These are phyloP conservation scores for Phytophthora meadii DNA, from an alignment of 352 stramenopile species.

Conservation along the genomic window DNA sequence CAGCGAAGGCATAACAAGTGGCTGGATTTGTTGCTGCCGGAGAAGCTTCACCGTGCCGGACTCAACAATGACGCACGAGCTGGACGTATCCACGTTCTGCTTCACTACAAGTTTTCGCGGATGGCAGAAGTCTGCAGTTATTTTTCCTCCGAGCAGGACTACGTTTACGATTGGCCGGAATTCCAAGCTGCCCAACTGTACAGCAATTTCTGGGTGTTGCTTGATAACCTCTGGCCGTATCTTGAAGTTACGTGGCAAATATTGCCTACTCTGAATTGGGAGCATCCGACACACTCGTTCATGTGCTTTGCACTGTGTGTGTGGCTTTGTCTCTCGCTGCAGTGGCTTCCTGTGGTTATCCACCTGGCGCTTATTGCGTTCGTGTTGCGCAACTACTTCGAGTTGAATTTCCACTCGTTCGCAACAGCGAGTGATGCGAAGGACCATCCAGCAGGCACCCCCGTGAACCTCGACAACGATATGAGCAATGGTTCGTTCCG, in stretches of 20 bases:
- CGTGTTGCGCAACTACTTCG: conserved; percentile 85
- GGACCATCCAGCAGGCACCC: conserved; percentile 32
- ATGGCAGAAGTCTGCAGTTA: conserved; percentile 88
- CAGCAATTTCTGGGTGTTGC: conserved; percentile 88
- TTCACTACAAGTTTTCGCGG: conserved; percentile 90
- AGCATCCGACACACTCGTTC: conserved; percentile 84
- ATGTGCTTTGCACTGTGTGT: conserved; percentile 87
- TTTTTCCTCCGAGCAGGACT: conserved; percentile 73
- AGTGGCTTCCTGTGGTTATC: conserved; percentile 83
- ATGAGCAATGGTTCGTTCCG: conserved; percentile 64
- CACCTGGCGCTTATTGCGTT: conserved; percentile 84
- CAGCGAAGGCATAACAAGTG: conserved; percentile 89
- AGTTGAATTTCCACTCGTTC: conserved; percentile 86
- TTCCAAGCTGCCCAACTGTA: conserved; percentile 86
- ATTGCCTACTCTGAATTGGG: conserved; percentile 86
- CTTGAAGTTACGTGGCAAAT: conserved; percentile 86
- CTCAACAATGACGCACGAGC: conserved; percentile 87
- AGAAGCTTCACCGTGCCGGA: conserved; percentile 80
- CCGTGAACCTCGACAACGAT: conserved; percentile 33
- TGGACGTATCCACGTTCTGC: conserved; percentile 80
- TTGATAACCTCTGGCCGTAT: conserved; percentile 88
- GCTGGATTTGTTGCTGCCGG: conserved; percentile 80
- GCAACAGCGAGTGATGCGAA: conserved; percentile 55
- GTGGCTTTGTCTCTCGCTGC: conserved; percentile 83
- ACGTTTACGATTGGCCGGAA: conserved; percentile 81